These are phyloP conservation scores for Cylindrodendrum hubeiense DNA, from an alignment of 2,329 filamentous ascomycete genomes.

Conservation along the genomic window DNA sequence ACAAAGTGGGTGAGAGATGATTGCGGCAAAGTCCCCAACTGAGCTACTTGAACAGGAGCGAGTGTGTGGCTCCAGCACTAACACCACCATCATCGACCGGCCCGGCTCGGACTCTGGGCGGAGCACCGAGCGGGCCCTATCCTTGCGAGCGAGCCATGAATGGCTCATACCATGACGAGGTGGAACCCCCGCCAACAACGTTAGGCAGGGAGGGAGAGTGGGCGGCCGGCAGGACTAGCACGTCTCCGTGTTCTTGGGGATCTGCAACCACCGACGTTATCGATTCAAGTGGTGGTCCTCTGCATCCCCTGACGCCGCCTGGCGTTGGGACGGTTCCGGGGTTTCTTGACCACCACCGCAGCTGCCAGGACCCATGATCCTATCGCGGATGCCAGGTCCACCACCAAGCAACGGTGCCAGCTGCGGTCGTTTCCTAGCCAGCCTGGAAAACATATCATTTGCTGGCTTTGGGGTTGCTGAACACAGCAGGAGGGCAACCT, in stretches of 20 bases:
- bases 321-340: constrained; percentile 13
- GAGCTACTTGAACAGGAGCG: constrained; percentile 20
- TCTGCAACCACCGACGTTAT: constrained; percentile 29
- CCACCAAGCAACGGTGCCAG: background rate
- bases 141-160: constrained; percentile 25
- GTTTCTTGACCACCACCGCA: constrained; percentile 20
- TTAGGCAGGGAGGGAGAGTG: constrained; percentile 30
- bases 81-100: constrained; percentile 38
- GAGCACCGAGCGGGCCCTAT: constrained; percentile 39
- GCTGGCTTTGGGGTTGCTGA: constrained; percentile 18
- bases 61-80: constrained; percentile 33
- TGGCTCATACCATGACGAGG: constrained; percentile 12
- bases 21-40: constrained; percentile 33
- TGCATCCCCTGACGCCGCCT: constrained; percentile 22
- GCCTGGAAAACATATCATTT: constrained; percentile 20
- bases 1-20: constrained; percentile 27
- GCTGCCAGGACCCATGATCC: constrained; percentile 1
- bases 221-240: constrained; percentile 26
- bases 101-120: constrained; percentile 44
- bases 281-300: constrained; percentile 27
- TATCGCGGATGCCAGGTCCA: constrained; percentile 4
- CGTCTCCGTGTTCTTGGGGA: constrained; percentile 28
- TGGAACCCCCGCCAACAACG: constrained; percentile 27
- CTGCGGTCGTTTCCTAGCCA: constrained; percentile 5
- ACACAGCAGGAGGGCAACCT: background rate